Evolutionary conservation across 2,329 filamentous ascomycete species (phyloP).

Genomic region (Aspergillus fumigatus): DNA sequence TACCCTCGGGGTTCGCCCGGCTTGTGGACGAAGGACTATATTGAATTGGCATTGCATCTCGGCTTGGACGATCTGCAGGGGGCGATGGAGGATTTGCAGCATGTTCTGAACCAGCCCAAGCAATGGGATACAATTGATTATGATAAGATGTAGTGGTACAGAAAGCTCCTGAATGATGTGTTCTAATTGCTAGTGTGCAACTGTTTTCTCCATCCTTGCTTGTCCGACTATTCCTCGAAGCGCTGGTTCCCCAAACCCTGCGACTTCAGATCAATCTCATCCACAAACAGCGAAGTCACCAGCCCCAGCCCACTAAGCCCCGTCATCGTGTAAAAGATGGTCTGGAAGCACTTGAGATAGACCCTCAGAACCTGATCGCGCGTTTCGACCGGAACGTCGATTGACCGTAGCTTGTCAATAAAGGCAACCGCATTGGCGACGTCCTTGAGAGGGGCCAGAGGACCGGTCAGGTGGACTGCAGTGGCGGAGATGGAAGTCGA

Average conservation of each 20-base stretch:
- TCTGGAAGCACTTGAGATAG: slow-evolving; percentile 3
- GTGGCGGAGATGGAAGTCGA: background rate
- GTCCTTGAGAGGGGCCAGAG: background rate
- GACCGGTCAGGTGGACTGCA: background rate
- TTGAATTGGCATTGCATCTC: background rate
- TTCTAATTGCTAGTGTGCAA: too few species aligned
- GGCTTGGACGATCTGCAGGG: background rate
- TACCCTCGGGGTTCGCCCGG: background rate
- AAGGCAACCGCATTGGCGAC: background rate
- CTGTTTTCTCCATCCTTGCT: too few species aligned
- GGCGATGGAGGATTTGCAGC: background rate
- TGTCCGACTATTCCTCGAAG: background rate
- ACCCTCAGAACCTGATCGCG: background rate
- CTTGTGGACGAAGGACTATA: background rate
- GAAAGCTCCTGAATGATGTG: too few species aligned
- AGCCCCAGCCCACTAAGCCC: slow-evolving; percentile 1
- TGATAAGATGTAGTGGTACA: background rate
- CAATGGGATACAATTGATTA: background rate
- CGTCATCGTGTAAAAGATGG: slow-evolving; percentile 4
- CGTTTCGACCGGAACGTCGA: background rate
- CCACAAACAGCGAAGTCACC: slow-evolving; percentile 2
- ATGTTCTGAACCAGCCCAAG: background rate
- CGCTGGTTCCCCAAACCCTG: slow-evolving; percentile 3
- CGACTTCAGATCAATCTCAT: slow-evolving; percentile 3
- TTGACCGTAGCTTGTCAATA: background rate